Percentiles rank a stretch among this genome's conserved stretches.
phyloP scores from a whole-genome alignment of 2,329 filamentous ascomycete species.

The Myriangium duriaei region DNA sequence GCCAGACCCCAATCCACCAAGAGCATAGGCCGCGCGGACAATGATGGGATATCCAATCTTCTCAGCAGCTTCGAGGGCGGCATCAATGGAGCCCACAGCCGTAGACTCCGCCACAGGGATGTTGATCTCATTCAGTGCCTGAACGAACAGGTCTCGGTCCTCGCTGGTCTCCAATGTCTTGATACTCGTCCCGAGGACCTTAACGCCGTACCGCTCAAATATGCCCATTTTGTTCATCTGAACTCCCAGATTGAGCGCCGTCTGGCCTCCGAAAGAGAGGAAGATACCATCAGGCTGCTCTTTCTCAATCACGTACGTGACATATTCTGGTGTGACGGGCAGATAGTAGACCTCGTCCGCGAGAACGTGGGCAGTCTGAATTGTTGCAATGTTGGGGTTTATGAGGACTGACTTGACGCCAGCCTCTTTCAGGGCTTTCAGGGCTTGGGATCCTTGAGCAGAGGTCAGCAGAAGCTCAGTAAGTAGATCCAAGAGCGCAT shows the following conservation, averaged over 20 bases:
- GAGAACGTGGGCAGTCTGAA: slow-evolving; percentile 91
- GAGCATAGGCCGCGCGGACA: slow-evolving; percentile 88
- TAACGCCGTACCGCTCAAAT: slow-evolving; percentile 90
- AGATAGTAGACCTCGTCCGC: slow-evolving; percentile 98
- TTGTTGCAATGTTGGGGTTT: slow-evolving; percentile 97
- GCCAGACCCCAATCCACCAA: slow-evolving; percentile 90
- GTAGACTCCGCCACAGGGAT: slow-evolving; percentile 96
- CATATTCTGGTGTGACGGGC: slow-evolving; percentile 94
- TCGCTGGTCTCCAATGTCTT: slow-evolving; percentile 89
- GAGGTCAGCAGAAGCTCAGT: neutral
- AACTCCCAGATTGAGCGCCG: slow-evolving; percentile 89
- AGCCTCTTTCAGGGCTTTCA: slow-evolving; percentile 94
- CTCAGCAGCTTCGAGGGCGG: slow-evolving; percentile 77
- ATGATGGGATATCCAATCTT: slow-evolving; percentile 94
- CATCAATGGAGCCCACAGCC: slow-evolving; percentile 80
- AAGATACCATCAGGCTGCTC: slow-evolving; percentile 95
- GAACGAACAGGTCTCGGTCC: slow-evolving; percentile 90
- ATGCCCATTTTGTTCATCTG: slow-evolving; percentile 94
- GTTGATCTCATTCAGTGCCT: slow-evolving; percentile 91
- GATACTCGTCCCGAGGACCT: slow-evolving; percentile 89
- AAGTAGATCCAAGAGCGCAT: slow-evolving; percentile 27
- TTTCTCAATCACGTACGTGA: slow-evolving; percentile 91
- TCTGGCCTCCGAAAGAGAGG: slow-evolving; percentile 94
- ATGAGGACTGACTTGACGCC: slow-evolving; percentile 84
- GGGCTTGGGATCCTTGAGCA: slow-evolving; percentile 69